Base-by-base conservation (phyloP, 192 early-diverging fungal species). In the Gonapodya sp. region DNA sequence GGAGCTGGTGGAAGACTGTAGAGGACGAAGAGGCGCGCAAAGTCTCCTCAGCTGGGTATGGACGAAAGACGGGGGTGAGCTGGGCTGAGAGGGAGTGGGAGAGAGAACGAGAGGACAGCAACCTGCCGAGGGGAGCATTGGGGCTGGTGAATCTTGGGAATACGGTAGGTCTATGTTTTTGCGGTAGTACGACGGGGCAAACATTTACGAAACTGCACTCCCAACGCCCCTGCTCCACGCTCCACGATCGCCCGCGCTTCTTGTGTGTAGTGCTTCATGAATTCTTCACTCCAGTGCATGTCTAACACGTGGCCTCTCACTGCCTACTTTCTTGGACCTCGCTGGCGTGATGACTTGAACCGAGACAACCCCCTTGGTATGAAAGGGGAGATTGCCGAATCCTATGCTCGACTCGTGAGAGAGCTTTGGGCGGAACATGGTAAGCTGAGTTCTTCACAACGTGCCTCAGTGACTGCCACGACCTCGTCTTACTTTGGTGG, bases 281-380 rank as follows among this genome's bases (percentile, higher is more conserved):
- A 90, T 82, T 88, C 88, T 18, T 83, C 87, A 18, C 79, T 90
- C 24, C 89, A 90, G 79, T 90, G 89, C 79, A 73, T 89, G 64
- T 86, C 89, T 64, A 37, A 85, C n/a, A 82, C 81, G 46, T 0
- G 33, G 2, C 32, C 36, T 35, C 33, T 24, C 31, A 88, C 89
- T 30, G 84, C 85, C 33, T 94, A 89, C 81, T 89, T 94, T 81
- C 84, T 93, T 80, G 85, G 87, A 31, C 83, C 84, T 35, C 85
- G 84, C 30, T 92, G 92, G 81, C 87, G 84, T 30, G 79, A 84
- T 18, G 93, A 94, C 36, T 81, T 94, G 34, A 94, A 94, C 83
- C 83, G 82, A 37, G 90, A 90, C 8, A 94, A 94, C 36, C 93
- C 93, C 1, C 85, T 94, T 8, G 93, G 93, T 1, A 93, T 92